Evolutionary conservation across 805 yeast genomes (phyloP), one percentile per base, ranked within the genome.

Genomic region (Isabelozyma heimii): DNA sequence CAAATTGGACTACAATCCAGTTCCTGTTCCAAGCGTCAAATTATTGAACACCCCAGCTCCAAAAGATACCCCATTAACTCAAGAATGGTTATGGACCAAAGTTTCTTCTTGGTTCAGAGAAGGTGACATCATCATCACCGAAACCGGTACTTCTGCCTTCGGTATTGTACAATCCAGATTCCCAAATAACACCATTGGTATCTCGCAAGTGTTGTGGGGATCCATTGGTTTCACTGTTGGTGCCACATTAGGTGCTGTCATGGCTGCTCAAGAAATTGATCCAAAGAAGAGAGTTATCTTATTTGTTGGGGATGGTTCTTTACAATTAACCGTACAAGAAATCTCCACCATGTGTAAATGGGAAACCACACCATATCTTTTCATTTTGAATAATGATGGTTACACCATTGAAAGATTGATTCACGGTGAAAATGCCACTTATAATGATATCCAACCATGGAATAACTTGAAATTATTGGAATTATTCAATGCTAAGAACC

Each of bases 201-300:
- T 83, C 49, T 82, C 87, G 46, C 88, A 83, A 70, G 87, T 82
- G 48, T 68, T 83, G 60, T 83, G 86, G 85, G 88, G 88, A 60
- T 82, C 87, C 47, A 83, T 83, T 62, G 88, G 88, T 61, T 82
- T 69, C 72, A 72, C 87, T 46, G 79, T 82, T 50, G 86, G 87
- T 65, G 80, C 85, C 45, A 70, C 82, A 24, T 63, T 79, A 52
- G 87, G 87, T 66, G 87, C 87, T 46, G 79, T 79, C 43, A 76
- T 81, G 65, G 86, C 86, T 30, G 80, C 83, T 55, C 77, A 79
- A 58, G 87, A 83, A 64, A 56, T 80, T 47, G 79, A 80, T 60
- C 80, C 79, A 57, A 60, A 61, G 52, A 79, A 74, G 67, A 79
- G 87, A 74, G 85, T 80, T 47, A 72, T 82, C 51, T 67, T 83